These are phyloP conservation scores for Fusarium poae DNA, from an alignment of 2,329 filamentous ascomycete genomes.

Conservation along the genomic window DNA sequence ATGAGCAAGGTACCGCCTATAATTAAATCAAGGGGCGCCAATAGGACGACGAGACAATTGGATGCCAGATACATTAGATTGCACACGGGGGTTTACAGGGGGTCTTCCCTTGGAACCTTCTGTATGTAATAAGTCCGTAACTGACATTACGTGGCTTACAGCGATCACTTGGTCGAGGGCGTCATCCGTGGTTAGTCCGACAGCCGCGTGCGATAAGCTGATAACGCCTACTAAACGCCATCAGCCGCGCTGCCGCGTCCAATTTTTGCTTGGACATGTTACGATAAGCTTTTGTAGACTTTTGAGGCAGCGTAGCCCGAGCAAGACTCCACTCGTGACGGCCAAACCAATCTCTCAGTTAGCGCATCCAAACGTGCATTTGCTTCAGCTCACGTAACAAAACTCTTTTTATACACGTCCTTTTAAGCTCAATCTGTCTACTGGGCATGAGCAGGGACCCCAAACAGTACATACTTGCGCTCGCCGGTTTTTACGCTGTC, in stretches of 20 bases:
- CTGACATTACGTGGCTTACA: conserved; percentile 37
- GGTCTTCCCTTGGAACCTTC: conserved; percentile 13
- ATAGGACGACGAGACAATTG: conserved; percentile 27
- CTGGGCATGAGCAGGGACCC: conserved; percentile 56
- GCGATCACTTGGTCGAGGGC: neutral
- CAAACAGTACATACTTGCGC: conserved; percentile 53
- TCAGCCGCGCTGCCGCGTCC: conserved; percentile 18
- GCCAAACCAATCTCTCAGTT: conserved; percentile 38
- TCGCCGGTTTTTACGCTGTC: conserved; percentile 54
- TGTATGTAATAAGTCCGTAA: conserved; percentile 28
- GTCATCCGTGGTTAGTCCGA: conserved; percentile 29
- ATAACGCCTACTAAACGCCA: conserved; percentile 27
- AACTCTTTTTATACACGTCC: neutral
- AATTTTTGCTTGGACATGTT: neutral
- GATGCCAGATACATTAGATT: conserved; percentile 32
- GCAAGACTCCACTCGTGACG: conserved; percentile 30
- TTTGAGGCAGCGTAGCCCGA: conserved; percentile 34
- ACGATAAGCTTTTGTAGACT: conserved; percentile 17
- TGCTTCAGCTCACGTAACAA: conserved; percentile 15
- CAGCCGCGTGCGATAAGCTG: conserved; percentile 35
- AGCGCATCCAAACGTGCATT: conserved; percentile 29
- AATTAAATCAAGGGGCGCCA: conserved; percentile 44
- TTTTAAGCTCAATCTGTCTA: neutral
- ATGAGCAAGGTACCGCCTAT: conserved; percentile 34
- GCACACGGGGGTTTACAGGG: conserved; percentile 31